Evolutionary conservation across 306 rosid genomes (phyloP).

Genomic region (Trifolium dubium): DNA sequence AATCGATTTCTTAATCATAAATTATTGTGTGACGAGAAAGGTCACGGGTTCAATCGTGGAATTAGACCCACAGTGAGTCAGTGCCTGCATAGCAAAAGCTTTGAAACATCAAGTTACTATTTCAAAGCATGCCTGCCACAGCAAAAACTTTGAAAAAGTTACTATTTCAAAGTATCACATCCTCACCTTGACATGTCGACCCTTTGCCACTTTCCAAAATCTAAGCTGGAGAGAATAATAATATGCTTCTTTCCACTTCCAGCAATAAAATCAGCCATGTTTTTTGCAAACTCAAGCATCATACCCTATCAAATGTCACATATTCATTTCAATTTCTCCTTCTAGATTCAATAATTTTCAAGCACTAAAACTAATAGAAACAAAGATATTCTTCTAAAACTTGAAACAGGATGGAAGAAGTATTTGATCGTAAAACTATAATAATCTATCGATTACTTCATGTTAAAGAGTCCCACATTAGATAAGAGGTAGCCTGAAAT

Average conservation of each 20-base stretch:
- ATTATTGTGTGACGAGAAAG: neutral
- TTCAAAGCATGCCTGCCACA: constrained; percentile 9
- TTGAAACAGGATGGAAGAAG: neutral
- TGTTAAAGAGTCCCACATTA: too few species aligned
- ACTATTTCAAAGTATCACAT: constrained; percentile 12
- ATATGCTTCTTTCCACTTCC: constrained; percentile 75
- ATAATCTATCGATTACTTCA: constrained; percentile 15
- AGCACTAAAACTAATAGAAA: constrained; percentile 23
- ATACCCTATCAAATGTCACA: constrained; percentile 59
- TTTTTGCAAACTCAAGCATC: constrained; percentile 78
- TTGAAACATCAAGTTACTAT: neutral
- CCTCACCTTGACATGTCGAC: constrained; percentile 83
- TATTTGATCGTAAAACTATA: constrained; percentile 5
- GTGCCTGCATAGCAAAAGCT: neutral
- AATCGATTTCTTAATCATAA: neutral
- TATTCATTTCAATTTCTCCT: constrained; percentile 32
- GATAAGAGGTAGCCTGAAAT: too few species aligned
- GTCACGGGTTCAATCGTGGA: neutral
- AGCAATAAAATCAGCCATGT: constrained; percentile 71
- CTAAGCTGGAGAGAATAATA: constrained; percentile 84
- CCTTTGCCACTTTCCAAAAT: constrained; percentile 86
- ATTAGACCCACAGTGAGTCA: neutral
- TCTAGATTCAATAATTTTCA: constrained; percentile 19
- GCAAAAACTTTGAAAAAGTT: neutral
- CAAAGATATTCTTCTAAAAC: constrained; percentile 14